phyloP scores from a whole-genome alignment of 2,329 filamentous ascomycete species.

The Aspergillus pseudonomiae region DNA sequence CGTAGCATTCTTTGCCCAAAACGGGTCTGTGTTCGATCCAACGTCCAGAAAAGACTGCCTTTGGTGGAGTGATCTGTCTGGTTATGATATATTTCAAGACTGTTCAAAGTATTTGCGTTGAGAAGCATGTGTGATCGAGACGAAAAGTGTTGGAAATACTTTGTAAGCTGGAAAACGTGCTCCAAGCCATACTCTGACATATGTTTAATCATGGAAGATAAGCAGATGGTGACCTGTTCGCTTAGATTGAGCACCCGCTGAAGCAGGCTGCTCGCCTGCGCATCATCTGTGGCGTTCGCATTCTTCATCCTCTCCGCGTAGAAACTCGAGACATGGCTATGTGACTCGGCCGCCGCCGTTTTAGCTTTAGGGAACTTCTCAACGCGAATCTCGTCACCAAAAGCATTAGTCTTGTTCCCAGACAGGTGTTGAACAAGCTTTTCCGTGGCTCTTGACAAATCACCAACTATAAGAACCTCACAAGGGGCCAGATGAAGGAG shows the following conservation, averaged over 20 bases:
- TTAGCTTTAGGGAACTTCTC: conserved; percentile 76
- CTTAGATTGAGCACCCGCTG: conserved; percentile 85
- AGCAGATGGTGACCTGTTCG: conserved; percentile 83
- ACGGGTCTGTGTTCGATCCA: conserved; percentile 88
- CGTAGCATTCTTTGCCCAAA: conserved; percentile 86
- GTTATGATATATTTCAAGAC: conserved; percentile 93
- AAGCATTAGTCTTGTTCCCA: conserved; percentile 85
- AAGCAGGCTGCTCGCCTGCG: conserved; percentile 66
- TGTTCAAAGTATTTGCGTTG: conserved; percentile 91
- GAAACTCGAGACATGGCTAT: conserved; percentile 88
- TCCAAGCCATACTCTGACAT: conserved; percentile 89
- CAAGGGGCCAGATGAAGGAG: conserved; percentile 93
- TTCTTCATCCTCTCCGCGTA: conserved; percentile 83
- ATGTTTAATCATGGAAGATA: conserved; percentile 95
- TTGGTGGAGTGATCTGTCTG: conserved; percentile 82
- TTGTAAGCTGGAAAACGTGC: conserved; percentile 93
- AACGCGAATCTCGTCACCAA: conserved; percentile 85
- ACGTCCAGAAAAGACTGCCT: conserved; percentile 91
- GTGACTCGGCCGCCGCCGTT: conserved; percentile 80
- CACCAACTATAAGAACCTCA: conserved; percentile 90
- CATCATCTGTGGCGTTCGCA: conserved; percentile 55
- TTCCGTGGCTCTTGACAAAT: conserved; percentile 86
- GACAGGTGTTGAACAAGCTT: conserved; percentile 90
- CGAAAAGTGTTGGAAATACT: conserved; percentile 96
- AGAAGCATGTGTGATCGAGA: conserved; percentile 93